Base-by-base conservation (phyloP, 305 asterid species). In the Rubia tinctorum region DNA sequence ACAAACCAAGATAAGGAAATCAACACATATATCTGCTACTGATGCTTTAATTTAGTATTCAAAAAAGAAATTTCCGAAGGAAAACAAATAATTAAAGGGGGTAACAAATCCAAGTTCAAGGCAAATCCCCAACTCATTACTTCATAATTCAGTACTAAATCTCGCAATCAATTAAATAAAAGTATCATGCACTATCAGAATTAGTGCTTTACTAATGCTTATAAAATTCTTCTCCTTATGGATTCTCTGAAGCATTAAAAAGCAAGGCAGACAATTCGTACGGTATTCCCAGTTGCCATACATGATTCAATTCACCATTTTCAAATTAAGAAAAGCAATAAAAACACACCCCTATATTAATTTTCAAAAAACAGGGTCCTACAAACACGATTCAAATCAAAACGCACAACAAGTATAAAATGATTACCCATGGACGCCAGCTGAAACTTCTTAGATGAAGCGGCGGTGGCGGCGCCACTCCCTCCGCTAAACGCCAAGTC, bases 361-460 rank as follows among this genome's bases (percentile, higher is more conserved):
- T 15, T 30, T 30, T 30, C 34, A 30, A 27, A 14, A 25, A 61
- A 59, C 5, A 56, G 63, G 63, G 8, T 59, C 73, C 23, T 30
- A 69, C 53, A 42, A 40, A 23, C 40, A 10, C 25, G 30, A 71
- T 58, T 23, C 75, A 71, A 58, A 71, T 13, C 44, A 42, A 59
- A 60, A 42, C 62, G 40, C 43, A 58, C 3, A 71, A 8, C 3
- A 70, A 37, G 63, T 34, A 70, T 10, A 3, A 40, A 23, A 42
- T 23, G 39, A 23, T 75, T 71, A 88, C 92, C 88, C 13, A 73
- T 61, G 53, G 85, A 78, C 6, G 85, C 68, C 18, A 81, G 68
- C 53, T 84, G 90, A 18, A 78, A 75, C 63, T 80, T 84, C 70
- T 79, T 84, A 70, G 79, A 60, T 2, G 80, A 77, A 71, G 86